Conservation (phyloP, 257 asterid species). For the Solanum peruvianum region DNA sequence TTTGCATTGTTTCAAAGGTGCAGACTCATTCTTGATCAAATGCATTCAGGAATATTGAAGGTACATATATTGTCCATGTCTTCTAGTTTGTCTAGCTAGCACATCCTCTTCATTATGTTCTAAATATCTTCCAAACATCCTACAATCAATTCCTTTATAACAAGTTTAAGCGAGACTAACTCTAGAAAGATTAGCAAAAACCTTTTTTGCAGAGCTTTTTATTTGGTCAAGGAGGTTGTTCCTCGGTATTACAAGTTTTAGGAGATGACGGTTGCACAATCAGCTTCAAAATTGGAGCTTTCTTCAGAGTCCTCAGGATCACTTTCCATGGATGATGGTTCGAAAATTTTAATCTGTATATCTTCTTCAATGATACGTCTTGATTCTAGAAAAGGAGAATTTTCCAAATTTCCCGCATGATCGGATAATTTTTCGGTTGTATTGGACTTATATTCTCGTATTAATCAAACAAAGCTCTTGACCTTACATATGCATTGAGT, state of each 20-base stretch:
- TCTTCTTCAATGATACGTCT: conserved; percentile 30
- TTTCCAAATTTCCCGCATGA: conserved; percentile 22
- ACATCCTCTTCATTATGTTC: conserved; percentile 6
- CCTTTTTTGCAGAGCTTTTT: conserved; percentile 5
- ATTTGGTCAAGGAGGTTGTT: background rate
- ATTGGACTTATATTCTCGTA: conserved; percentile 25
- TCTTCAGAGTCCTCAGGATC: conserved; percentile 42
- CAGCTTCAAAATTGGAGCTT: conserved; percentile 25
- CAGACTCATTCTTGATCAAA: too few relatives aligned
- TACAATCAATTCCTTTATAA: conserved; percentile 31
- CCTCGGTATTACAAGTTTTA: background rate
- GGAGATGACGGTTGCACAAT: background rate
- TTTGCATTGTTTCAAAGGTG: too few relatives aligned
- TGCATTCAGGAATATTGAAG: conserved; percentile 40
- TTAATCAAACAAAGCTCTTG: conserved; percentile 30
- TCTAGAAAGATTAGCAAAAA: conserved; percentile 22
- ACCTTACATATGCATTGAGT: conserved; percentile 28
- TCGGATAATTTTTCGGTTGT: conserved; percentile 25
- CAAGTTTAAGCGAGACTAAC: conserved; percentile 24
- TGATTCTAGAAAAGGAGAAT: conserved; percentile 22
- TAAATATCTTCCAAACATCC: conserved; percentile 23
- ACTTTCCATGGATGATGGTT: conserved; percentile 22
- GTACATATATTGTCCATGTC: conserved; percentile 13
- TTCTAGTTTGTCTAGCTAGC: conserved; percentile 19
- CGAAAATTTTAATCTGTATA: conserved; percentile 20